These are phyloP conservation scores for Cutaneotrichosporon cavernicola DNA, from an alignment of 1,284 basidiomycete species.

Conservation along the genomic window DNA sequence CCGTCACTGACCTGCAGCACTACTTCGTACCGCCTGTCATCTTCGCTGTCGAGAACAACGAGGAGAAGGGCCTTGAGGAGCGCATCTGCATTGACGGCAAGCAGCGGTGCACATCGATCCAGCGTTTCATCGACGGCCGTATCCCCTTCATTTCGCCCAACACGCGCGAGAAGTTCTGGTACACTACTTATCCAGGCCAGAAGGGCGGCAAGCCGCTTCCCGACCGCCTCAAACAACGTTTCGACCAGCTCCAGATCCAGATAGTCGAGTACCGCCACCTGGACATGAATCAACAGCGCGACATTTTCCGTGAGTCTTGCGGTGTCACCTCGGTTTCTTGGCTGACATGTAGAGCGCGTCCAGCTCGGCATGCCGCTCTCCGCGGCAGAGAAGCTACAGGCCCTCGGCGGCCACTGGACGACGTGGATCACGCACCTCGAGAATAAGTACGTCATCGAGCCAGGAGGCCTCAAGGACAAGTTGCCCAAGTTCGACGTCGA, in stretches of 20 bases:
- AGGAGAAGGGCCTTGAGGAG: constrained; percentile 24
- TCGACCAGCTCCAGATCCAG: constrained; percentile 41
- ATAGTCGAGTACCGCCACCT: constrained; percentile 41
- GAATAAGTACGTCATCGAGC: constrained; percentile 35
- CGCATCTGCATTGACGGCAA: constrained; percentile 51
- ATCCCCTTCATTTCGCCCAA: constrained; percentile 36
- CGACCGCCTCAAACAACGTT: constrained; percentile 31
- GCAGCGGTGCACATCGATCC: constrained; percentile 47
- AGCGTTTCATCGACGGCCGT: constrained; percentile 43
- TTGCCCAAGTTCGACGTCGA: constrained; percentile 28
- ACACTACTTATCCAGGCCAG: constrained; percentile 17
- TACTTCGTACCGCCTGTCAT: constrained; percentile 50
- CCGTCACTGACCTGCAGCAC: constrained; percentile 31
- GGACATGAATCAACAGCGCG: constrained; percentile 40
- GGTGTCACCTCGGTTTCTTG: neutral
- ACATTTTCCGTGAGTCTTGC: constrained; percentile 50
- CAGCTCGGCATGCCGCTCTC: constrained; percentile 49
- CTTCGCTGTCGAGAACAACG: constrained; percentile 32
- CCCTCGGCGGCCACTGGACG: constrained; percentile 39
- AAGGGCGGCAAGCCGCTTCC: constrained; percentile 32
- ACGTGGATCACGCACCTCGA: constrained; percentile 36
- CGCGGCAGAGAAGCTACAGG: constrained; percentile 48
- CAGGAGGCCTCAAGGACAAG: constrained; percentile 20
- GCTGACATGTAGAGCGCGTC: constrained; percentile 43
- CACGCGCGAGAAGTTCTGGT: constrained; percentile 41